phyloP scores from a whole-genome alignment of 2,329 filamentous ascomycete species.

The Dactylella cylindrospora region DNA sequence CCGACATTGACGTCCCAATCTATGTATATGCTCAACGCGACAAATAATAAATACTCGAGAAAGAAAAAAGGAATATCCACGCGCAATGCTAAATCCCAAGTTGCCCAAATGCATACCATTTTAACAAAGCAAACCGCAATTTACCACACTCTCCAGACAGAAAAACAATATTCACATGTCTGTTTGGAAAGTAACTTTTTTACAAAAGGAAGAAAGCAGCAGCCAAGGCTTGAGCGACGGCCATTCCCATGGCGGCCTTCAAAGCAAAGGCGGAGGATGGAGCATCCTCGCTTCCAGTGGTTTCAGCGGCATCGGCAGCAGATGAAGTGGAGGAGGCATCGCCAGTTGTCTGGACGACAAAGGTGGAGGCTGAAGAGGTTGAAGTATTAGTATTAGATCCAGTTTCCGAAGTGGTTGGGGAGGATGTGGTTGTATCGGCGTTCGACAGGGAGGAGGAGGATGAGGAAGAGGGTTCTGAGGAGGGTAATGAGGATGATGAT shows the following conservation, averaged over 20 bases:
- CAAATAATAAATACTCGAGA: too few species aligned
- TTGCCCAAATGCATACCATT: slow-evolving; percentile 21
- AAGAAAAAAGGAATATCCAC: slow-evolving; percentile 33
- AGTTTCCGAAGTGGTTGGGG: neutral
- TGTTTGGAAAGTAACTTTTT: slow-evolving; percentile 11
- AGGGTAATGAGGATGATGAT: neutral
- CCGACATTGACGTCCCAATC: too few species aligned
- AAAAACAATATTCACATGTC: slow-evolving; percentile 5
- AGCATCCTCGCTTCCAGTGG: slow-evolving; percentile 18
- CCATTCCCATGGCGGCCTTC: slow-evolving; percentile 25
- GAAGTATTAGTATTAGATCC: slow-evolving; percentile 8
- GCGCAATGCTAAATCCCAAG: slow-evolving; percentile 36
- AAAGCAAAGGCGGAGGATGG: slow-evolving; percentile 21
- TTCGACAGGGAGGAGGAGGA: slow-evolving; percentile 9
- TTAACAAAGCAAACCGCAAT: too few species aligned
- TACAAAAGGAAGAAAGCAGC: slow-evolving; percentile 44
- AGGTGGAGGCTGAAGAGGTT: slow-evolving; percentile 27
- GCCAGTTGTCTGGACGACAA: slow-evolving; percentile 12
- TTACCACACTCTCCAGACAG: slow-evolving; percentile 1
- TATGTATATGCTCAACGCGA: too few species aligned
- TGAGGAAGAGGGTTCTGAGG: slow-evolving; percentile 4
- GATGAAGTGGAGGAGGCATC: neutral
- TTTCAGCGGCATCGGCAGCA: slow-evolving; percentile 21
- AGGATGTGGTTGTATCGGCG: slow-evolving; percentile 6
- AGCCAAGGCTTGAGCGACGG: slow-evolving; percentile 14